phyloP scores from a whole-genome alignment of 352 stramenopile genomes.

The Phytophthora hybrid region DNA sequence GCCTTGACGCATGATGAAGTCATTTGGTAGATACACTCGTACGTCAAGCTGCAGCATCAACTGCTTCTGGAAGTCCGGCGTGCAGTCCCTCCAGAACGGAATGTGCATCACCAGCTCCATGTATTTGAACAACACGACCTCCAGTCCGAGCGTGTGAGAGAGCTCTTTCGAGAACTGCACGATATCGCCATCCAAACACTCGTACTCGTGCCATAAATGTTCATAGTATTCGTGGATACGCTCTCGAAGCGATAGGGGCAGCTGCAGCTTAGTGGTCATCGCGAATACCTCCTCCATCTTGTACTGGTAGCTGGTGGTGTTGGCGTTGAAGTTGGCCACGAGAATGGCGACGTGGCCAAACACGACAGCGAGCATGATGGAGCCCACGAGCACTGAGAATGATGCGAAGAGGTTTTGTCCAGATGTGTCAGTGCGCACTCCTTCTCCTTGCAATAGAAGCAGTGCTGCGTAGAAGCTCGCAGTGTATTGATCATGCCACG shows the following conservation, averaged over 20 bases:
- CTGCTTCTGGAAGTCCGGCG: slow-evolving; percentile 66
- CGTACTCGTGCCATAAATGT: slow-evolving; percentile 61
- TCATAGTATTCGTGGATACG: slow-evolving; percentile 66
- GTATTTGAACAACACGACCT: slow-evolving; percentile 60
- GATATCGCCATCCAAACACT: slow-evolving; percentile 59
- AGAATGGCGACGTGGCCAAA: slow-evolving; percentile 64
- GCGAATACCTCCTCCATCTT: slow-evolving; percentile 68
- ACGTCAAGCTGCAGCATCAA: slow-evolving; percentile 52
- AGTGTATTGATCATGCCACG: slow-evolving; percentile 28
- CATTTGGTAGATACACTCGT: slow-evolving; percentile 67
- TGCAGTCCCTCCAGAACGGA: slow-evolving; percentile 53
- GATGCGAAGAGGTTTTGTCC: slow-evolving; percentile 45
- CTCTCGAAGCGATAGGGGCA: slow-evolving; percentile 53
- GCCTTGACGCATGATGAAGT: slow-evolving; percentile 63
- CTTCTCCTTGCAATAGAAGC: slow-evolving; percentile 56
- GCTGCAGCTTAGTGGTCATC: slow-evolving; percentile 50
- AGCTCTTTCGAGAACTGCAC: slow-evolving; percentile 51
- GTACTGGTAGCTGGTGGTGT: slow-evolving; percentile 53
- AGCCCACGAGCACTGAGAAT: slow-evolving; percentile 47
- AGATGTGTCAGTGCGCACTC: slow-evolving; percentile 24
- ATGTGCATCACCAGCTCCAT: slow-evolving; percentile 58
- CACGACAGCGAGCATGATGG: slow-evolving; percentile 56
- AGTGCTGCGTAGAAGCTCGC: slow-evolving; percentile 50
- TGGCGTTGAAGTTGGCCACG: slow-evolving; percentile 61
- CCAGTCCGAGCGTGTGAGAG: slow-evolving; percentile 55